Evolutionary conservation across 495 filamentous ascomycete species (phyloP), one percentile per base, ranked within the genome.

Genomic region (Lasiosphaeris hirsuta): DNA sequence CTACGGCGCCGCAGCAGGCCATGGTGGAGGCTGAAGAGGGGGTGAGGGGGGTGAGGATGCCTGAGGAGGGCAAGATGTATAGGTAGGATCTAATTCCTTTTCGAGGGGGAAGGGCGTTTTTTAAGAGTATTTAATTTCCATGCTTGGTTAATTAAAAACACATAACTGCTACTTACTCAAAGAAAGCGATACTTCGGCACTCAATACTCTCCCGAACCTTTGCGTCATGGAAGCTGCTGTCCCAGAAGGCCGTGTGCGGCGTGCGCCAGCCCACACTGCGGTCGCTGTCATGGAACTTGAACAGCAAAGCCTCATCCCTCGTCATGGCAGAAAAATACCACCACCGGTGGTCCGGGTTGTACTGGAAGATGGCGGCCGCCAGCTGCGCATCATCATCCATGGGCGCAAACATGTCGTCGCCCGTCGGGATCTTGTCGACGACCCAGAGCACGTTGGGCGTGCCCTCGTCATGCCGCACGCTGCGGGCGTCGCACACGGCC

Each of bases 251-350:
- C 11, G 52, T 45, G 39, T 61, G 58, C 34, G 58, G 58, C 39
- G 45, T 42, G 4, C 53, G 40, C 58, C 58, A 61, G 1, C 58
- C 58, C 4, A 61, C 52, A 10, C 46, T 42, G 11, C 30, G 15
- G 10, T 56, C 47, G 23, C 58, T 61, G 17, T 57, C 58, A 35
- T 61, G 58, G 17, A 61, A 61, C 41, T 61, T 61, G 58, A 61
- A 57, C 53, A 61, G 11, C 15, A 61, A 39, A 30, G 47, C 58
- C 41, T 61, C 58, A 17, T 61, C 58, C 15, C 30, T 36, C 11
- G 11, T 14, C 58, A 61, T 61, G 3, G 34, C 8, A 2, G 53
- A 56, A 30, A 53, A 61, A 18, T 61, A 61, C 58, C 58, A 61
- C 58, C 58, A 61, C 17, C 58, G 43, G 47, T 61, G 58, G 4